These are phyloP conservation scores for Dendrocalamus sinicus DNA, from an alignment of 176 grass and related monocot genomes.

Conservation along the genomic window DNA sequence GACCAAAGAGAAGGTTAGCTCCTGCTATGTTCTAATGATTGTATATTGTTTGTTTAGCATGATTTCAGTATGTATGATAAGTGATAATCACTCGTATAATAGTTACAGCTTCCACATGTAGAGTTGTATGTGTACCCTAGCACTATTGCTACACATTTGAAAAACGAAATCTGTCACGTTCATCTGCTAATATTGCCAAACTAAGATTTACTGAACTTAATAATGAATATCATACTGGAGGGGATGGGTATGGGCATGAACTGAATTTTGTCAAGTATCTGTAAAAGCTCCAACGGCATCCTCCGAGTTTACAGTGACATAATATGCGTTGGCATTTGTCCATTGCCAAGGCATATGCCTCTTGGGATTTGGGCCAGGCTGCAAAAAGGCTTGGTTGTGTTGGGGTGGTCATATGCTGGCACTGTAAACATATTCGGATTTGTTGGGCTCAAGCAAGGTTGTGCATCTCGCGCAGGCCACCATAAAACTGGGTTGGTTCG, in stretches of 20 bases:
- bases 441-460: neutral
- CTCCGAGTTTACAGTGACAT: neutral
- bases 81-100: neutral
- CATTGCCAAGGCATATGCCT: neutral
- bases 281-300: neutral
- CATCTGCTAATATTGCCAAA: neutral
- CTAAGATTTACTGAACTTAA: neutral
- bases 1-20: conserved; percentile 84
- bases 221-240: neutral
- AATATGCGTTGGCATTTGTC: neutral
- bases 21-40: conserved; percentile 27
- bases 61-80: neutral
- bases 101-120: conserved; percentile 8
- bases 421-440: neutral
- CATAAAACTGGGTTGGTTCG: neutral
- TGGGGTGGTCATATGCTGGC: neutral
- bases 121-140: neutral
- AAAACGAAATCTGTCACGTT: conserved; percentile 14
- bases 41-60: conserved; percentile 30
- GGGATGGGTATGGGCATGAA: neutral
- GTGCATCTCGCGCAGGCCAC: neutral
- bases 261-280: neutral
- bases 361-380: conserved; percentile 12
- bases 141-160: neutral
- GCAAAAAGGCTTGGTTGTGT: neutral